These are phyloP conservation scores for Neoscytalidium dimidiatum DNA, from an alignment of 2,329 filamentous ascomycete species.

Conservation along the genomic window DNA sequence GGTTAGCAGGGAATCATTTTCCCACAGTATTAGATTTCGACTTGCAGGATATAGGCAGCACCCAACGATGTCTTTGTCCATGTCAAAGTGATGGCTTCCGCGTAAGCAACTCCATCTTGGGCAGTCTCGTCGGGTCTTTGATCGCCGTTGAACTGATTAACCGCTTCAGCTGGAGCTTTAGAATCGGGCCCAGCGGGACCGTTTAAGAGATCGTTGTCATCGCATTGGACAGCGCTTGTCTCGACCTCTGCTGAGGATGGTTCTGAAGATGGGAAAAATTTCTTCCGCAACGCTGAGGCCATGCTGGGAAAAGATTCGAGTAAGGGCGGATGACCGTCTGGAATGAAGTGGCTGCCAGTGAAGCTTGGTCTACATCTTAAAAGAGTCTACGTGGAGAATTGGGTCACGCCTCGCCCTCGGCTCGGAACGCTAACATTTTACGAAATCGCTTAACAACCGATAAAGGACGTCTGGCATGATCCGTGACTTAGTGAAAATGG, in stretches of 20 bases:
- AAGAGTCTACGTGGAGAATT: neutral
- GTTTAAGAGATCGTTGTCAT: neutral
- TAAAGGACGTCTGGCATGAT: neutral
- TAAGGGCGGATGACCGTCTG: neutral
- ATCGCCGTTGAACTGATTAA: neutral
- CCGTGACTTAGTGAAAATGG: neutral
- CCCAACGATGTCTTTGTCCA: constrained; percentile 41
- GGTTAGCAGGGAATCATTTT: neutral
- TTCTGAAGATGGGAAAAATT: neutral
- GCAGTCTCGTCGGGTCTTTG: neutral
- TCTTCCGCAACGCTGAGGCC: constrained; percentile 2
- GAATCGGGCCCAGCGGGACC: neutral
- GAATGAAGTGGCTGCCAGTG: neutral
- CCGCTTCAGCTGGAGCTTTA: neutral
- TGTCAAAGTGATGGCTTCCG: constrained; percentile 42
- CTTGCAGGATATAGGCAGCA: constrained; percentile 35
- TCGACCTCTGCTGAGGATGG: neutral
- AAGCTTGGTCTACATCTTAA: constrained; percentile 1
- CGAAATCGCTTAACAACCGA: neutral
- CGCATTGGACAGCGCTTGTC: neutral
- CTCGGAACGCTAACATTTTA: neutral
- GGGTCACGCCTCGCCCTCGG: neutral
- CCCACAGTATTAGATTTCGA: neutral
- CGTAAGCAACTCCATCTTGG: constrained; percentile 36
- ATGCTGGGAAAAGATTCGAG: neutral